Percentiles rank a stretch among this genome's conserved stretches.
Evolutionary conservation across 805 yeast genomes (phyloP).

Genomic region (Candida maris): DNA sequence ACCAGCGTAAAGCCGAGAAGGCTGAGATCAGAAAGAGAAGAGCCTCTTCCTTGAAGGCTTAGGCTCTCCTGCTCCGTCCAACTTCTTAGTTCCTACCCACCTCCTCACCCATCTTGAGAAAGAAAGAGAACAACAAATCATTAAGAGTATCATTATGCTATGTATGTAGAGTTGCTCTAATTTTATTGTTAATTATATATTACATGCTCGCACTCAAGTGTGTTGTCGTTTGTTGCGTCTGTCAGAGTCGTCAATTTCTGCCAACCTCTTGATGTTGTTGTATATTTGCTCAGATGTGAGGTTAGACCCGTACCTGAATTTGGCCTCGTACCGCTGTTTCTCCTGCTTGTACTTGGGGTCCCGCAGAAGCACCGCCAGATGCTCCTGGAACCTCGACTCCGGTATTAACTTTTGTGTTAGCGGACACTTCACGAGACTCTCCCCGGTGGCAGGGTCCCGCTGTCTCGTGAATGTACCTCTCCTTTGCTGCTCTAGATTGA

Average conservation of each 20-base stretch:
- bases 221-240: slow-evolving; percentile 5
- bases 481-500: slow-evolving; percentile 28
- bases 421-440: slow-evolving; percentile 63
- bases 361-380: slow-evolving; percentile 61
- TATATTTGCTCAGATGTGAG: slow-evolving; percentile 47
- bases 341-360: slow-evolving; percentile 79
- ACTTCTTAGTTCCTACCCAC: neutral
- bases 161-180: slow-evolving; percentile 8
- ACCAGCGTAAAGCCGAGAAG: slow-evolving; percentile 97
- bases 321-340: slow-evolving; percentile 55
- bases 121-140: neutral
- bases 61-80: too few relatives aligned
- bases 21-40: slow-evolving; percentile 99
- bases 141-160: slow-evolving; percentile 7
- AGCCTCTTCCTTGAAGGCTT: slow-evolving; percentile 97
- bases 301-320: slow-evolving; percentile 39
- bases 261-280: slow-evolving; percentile 50
- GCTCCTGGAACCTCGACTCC: slow-evolving; percentile 66
- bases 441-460: slow-evolving; percentile 16
- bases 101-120: neutral
- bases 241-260: slow-evolving; percentile 13
- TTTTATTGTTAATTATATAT: slow-evolving; percentile 8
- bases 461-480: slow-evolving; percentile 4
- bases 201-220: neutral
- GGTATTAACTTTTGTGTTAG: slow-evolving; percentile 68